Evolutionary conservation across 2,329 filamentous ascomycete genomes (phyloP), one percentile per base, ranked within the genome.

Genomic region (Didymella pomorum): DNA sequence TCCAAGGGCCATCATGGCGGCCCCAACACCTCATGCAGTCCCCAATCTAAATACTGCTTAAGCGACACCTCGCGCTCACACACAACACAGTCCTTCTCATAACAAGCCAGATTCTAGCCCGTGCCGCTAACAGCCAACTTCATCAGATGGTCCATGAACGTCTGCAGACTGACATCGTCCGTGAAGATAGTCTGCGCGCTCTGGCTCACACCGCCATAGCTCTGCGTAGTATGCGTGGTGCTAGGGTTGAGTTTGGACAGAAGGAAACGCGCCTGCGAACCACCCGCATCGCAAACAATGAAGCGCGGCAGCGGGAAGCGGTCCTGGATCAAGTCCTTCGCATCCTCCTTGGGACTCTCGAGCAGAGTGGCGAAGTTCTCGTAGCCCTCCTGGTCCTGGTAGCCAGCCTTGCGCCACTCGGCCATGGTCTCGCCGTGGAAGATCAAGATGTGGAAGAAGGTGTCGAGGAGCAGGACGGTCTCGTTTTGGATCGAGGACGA

Each of bases 91-190:
- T 10, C 35, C 18, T 16, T 10, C 11, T 23, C 26, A 20, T 31
- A 21, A 23, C 37, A 23, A 4, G 18, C 37, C 37, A 20, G 35
- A 39, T 14, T 56, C 52, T 68, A 76, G 50, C 74, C 66, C 25
- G 74, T 76, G 18, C 75, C 75, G 9, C 72, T 74, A 6, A 77
- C 75, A 14, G 75, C 75, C 56, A 77, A 64, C 92, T 99, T 99
- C 95, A 99, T 99, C 76, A 99, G 82, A 80, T 98, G 93, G 72
- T 99, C 95, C 95, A 99, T 99, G 76, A 99, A 99, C 1, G 94
- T 98, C 79, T 98, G 94, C 74, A 99, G 82, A 53, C 93, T 97
- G 53, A 99, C 95, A 78, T 99, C 95, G 73, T 99, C 95, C 0
- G 95, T 99, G 81, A 99, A 99, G 71, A 99, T 99, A 5, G 95